These are phyloP conservation scores for Pseudisothecium myosuroides DNA, from an alignment of 225 moss, liverwort and hornwort species.

Conservation along the genomic window DNA sequence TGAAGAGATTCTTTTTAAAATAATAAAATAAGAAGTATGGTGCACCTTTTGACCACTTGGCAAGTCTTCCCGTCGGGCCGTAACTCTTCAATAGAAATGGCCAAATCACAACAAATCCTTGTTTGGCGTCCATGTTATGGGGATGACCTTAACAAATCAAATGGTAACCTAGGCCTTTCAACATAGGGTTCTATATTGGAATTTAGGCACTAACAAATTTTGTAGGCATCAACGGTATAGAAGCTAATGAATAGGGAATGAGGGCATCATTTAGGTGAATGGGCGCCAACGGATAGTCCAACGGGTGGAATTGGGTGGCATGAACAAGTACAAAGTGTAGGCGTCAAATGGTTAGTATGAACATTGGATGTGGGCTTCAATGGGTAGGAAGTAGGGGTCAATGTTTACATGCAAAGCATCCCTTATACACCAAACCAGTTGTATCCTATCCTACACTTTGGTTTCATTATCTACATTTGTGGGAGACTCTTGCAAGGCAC, in stretches of 20 bases:
- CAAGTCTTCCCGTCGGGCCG: no score
- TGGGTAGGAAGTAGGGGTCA: no score
- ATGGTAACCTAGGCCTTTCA: not conserved
- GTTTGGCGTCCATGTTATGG: no score
- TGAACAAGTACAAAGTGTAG: not conserved
- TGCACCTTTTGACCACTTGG: no score
- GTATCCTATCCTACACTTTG: not conserved
- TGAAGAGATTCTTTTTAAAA: no score
- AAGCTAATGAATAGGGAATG: no score
- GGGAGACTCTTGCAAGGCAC: fast-evolving
- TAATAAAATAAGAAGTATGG: no score
- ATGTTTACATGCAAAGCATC: not conserved
- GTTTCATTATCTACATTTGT: not conserved
- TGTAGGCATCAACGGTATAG: fast-evolving
- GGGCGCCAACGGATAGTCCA: fast-evolving
- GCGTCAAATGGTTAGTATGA: fast-evolving
- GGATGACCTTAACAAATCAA: not conserved
- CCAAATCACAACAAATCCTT: no score
- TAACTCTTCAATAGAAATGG: no score
- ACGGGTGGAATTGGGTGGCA: not conserved
- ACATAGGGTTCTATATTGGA: fast-evolving
- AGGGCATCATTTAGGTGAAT: not conserved
- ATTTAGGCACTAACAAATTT: not conserved
- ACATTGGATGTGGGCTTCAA: not conserved
- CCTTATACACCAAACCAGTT: no score